Conservation (phyloP, 2,329 filamentous ascomycete genomes). For the Microsporum ferrugineum region DNA sequence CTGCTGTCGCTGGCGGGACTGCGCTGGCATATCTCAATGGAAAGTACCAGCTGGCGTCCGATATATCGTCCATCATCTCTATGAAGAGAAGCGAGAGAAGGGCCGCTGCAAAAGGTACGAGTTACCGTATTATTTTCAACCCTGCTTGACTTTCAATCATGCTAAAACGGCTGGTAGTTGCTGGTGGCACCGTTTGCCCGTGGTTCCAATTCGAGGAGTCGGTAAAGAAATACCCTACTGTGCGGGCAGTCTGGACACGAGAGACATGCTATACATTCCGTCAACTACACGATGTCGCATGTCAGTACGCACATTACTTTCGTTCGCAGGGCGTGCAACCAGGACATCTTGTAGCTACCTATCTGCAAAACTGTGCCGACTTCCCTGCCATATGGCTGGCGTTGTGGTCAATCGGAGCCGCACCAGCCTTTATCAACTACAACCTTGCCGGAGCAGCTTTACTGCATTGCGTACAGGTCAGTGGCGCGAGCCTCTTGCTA, state of each 20-base stretch:
- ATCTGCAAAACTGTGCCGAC: constrained; percentile 56
- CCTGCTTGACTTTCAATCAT: neutral
- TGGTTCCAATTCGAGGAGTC: constrained; percentile 56
- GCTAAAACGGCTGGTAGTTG: constrained; percentile 25
- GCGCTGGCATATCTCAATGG: constrained; percentile 54
- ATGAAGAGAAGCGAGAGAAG: constrained; percentile 29
- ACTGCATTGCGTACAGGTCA: constrained; percentile 53
- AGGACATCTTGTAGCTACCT: constrained; percentile 53
- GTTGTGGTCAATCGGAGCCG: constrained; percentile 53
- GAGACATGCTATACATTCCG: constrained; percentile 49
- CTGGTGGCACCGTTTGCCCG: constrained; percentile 44
- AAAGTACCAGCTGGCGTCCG: constrained; percentile 55
- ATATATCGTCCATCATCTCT: constrained; percentile 32
- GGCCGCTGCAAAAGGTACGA: constrained; percentile 40
- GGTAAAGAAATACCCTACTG: constrained; percentile 41
- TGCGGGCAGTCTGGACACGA: constrained; percentile 57
- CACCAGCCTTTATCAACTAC: constrained; percentile 61
- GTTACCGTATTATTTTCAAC: neutral
- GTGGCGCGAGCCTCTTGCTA: constrained; percentile 45
- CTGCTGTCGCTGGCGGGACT: constrained; percentile 25
- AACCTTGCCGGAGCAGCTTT: constrained; percentile 54
- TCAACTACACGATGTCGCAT: constrained; percentile 44
- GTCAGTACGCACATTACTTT: constrained; percentile 54
- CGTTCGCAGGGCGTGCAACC: constrained; percentile 47
- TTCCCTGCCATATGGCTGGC: constrained; percentile 57